Conservation (phyloP, 2,329 filamentous ascomycete genomes). For the Talaromyces sp. region DNA sequence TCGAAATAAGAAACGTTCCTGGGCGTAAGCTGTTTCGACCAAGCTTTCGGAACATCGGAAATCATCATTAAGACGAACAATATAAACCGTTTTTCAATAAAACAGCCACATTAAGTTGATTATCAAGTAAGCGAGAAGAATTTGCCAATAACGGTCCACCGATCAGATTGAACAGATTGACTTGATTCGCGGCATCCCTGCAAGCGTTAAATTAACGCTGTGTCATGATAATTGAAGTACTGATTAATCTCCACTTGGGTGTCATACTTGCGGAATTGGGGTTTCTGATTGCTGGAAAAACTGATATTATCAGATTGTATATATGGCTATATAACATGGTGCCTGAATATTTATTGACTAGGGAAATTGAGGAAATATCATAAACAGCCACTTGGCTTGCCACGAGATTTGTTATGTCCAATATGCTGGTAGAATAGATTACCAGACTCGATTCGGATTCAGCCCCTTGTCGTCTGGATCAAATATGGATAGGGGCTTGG, state of each 20-base stretch:
- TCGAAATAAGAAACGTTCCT: not conserved
- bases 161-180: not conserved
- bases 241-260: constrained; percentile 9
- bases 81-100: not conserved
- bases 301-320: not conserved
- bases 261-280: not conserved
- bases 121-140: not conserved
- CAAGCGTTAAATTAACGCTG: constrained; percentile 15
- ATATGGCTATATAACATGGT: not conserved
- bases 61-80: not conserved
- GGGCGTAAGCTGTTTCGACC: not conserved
- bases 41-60: not conserved
- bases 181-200: not conserved
- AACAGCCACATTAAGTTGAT: not conserved
- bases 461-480: not conserved
- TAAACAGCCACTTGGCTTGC: not conserved
- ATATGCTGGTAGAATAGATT: not conserved
- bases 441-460: not conserved
- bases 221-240: constrained; percentile 18
- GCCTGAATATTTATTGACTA: not conserved
- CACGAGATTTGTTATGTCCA: not conserved
- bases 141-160: not conserved
- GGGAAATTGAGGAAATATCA: not conserved
- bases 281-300: constrained; percentile 6
- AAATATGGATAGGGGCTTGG: not conserved